Percentiles rank a stretch among this genome's conserved stretches.
Evolutionary conservation across 768 basidiomycete genomes (phyloP).

Genomic region (Rhodotorula graminis): DNA sequence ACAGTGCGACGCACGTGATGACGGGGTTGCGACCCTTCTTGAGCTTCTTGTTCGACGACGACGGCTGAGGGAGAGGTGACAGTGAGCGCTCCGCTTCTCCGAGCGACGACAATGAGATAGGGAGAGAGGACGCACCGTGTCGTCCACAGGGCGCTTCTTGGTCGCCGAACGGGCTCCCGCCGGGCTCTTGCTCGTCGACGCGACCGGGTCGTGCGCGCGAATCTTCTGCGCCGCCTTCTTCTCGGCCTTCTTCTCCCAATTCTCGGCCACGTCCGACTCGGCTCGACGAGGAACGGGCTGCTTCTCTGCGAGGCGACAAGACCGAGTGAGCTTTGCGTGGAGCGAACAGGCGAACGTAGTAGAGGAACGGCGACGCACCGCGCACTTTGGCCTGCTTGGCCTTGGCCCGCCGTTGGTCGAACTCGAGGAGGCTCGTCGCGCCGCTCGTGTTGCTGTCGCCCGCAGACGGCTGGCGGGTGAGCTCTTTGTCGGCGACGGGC

Average conservation of each 20-base stretch:
- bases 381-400: slow-evolving; percentile 8
- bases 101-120: too few species aligned
- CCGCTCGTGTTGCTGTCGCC: too few species aligned
- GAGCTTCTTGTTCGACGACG: neutral
- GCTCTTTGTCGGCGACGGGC: too few species aligned
- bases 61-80: neutral
- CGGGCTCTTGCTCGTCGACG: neutral
- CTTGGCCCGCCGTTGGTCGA: neutral
- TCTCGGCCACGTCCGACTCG: slow-evolving; percentile 10
- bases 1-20: neutral
- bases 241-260: slow-evolving; percentile 28
- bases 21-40: neutral
- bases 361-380: neutral
- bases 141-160: neutral
- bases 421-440: neutral
- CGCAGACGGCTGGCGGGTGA: neutral
- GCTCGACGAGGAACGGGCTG: neutral
- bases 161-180: neutral
- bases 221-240: slow-evolving; percentile 4
- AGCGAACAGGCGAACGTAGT: neutral
- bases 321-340: too few species aligned
- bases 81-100: too few species aligned
- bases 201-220: neutral
- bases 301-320: neutral
- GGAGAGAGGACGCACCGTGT: neutral